Evolutionary conservation across 441 rosid species (phyloP), one percentile per base, ranked within the genome.

Genomic region (Viola pubescens): DNA sequence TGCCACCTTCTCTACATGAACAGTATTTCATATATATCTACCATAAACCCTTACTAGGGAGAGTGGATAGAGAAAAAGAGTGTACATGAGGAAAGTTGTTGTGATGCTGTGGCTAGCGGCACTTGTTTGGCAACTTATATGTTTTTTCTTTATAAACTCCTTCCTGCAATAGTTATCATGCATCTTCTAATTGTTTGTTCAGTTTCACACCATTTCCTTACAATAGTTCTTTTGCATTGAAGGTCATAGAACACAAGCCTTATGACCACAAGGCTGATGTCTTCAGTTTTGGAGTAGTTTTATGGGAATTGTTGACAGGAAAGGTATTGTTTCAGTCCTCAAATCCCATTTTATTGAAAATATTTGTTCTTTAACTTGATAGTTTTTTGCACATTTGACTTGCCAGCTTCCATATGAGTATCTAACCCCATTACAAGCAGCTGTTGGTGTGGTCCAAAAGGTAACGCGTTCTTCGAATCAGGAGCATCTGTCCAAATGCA

Each of bases 371-470:
- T 34, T 13, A 37, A 13, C 7, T 7, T 58, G 6, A 51, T 3
- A n/a, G 16, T 5, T 40, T 37, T 37, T 62, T 47, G 4, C 43
- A n/a, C 63, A 55, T 61, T 65, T 64, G 60, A 49, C 60, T 64
- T 75, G 66, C 55, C 90, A 94, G 99, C 82, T 91, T 49, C 97
- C 98, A 47, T 94, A 94, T 49, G 71, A 92, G 40, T 62, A 68
- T 74, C 62, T 88, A 69, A 88, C 96, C 62, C 99, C 99, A 47
- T 61, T 94, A 58, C 97, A 94, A 80, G 97, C 99, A 12, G 98
- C 99, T 41, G 88, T 94, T 45, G 95, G 97, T 26, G 97, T 90
- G 65, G 97, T 91, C 63, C 97, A 91, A 68, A 91, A 85, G 94
- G 98, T 91, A 79, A 51, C 37, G n/a, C 11, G 9, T 16, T 40